Percentiles rank a stretch among this genome's conserved stretches.
phyloP scores from a whole-genome alignment of 495 filamentous ascomycete species.

The Cairneyella variabilis region DNA sequence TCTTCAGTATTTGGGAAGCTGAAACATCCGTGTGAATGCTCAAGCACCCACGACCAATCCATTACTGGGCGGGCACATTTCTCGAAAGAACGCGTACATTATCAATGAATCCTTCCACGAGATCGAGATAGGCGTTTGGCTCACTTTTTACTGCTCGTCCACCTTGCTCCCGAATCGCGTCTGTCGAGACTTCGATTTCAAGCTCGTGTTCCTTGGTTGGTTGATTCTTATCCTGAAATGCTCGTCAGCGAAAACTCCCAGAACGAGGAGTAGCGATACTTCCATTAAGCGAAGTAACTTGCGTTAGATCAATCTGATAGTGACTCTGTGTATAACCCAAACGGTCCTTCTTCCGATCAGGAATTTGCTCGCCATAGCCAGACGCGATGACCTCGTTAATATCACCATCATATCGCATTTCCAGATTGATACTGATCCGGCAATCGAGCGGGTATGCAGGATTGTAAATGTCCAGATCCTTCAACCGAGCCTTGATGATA shows the following conservation, averaged over 20 bases:
- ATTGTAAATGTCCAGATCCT: slow-evolving; percentile 75
- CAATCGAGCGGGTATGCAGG: slow-evolving; percentile 73
- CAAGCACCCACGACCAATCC: background rate
- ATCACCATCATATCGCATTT: slow-evolving; percentile 79
- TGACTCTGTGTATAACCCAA: slow-evolving; percentile 80
- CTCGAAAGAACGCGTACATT: slow-evolving; percentile 50
- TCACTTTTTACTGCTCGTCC: slow-evolving; percentile 50
- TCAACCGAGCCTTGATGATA: slow-evolving; percentile 85
- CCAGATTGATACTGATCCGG: slow-evolving; percentile 84
- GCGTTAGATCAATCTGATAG: slow-evolving; percentile 87
- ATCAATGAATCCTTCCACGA: slow-evolving; percentile 80
- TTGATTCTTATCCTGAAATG: slow-evolving; percentile 9
- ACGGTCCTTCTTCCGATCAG: slow-evolving; percentile 77
- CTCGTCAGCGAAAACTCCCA: background rate
- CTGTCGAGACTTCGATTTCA: slow-evolving; percentile 75
- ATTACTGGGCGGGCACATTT: slow-evolving; percentile 11
- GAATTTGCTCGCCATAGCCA: slow-evolving; percentile 25
- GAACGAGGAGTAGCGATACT: slow-evolving; percentile 26
- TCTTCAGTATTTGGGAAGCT: background rate
- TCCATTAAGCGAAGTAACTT: slow-evolving; percentile 67
- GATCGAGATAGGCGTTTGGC: slow-evolving; percentile 64
- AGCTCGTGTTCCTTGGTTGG: slow-evolving; percentile 77
- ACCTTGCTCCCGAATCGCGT: slow-evolving; percentile 66
- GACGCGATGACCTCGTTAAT: slow-evolving; percentile 41
- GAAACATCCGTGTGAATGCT: background rate